Percentiles rank a stretch among this genome's conserved stretches.
Conservation (phyloP, 345 rosid genomes). For the Lepidium sativum region DNA sequence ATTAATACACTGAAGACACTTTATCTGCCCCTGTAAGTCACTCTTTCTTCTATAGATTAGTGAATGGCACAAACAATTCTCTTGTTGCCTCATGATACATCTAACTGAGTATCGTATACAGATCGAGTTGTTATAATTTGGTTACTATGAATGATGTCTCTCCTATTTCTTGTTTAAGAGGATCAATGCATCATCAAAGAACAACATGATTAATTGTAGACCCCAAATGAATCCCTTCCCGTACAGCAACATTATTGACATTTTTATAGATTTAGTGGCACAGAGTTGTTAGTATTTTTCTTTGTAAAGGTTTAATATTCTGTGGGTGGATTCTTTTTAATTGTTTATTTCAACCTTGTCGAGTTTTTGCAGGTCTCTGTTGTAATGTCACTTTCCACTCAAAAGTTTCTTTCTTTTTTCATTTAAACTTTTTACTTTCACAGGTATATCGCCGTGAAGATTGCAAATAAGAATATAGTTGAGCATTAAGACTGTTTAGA, state of each 20-base stretch:
- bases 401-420: slow-evolving; percentile 14
- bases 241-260: slow-evolving; percentile 32
- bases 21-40: neutral
- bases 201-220: slow-evolving; percentile 21
- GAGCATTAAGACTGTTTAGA: slow-evolving; percentile 14
- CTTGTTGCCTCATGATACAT: neutral
- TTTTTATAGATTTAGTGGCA: slow-evolving; percentile 19
- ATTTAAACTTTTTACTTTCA: neutral
- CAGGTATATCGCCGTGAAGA: slow-evolving; percentile 29
- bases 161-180: slow-evolving; percentile 19
- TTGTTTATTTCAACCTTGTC: slow-evolving; percentile 26
- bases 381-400: slow-evolving; percentile 33
- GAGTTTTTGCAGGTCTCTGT: slow-evolving; percentile 26
- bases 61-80: neutral
- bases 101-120: no score
- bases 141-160: neutral
- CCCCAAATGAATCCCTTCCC: slow-evolving; percentile 27
- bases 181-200: slow-evolving; percentile 20
- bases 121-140: no score
- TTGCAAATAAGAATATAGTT: slow-evolving; percentile 21
- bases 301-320: slow-evolving; percentile 3
- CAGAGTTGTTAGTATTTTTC: slow-evolving; percentile 12
- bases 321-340: slow-evolving; percentile 17
- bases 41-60: neutral
- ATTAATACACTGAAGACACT: slow-evolving; percentile 1